Evolutionary conservation across 345 rosid species (phyloP), one percentile per base, ranked within the genome.

Genomic region (Acer yangbiense): DNA sequence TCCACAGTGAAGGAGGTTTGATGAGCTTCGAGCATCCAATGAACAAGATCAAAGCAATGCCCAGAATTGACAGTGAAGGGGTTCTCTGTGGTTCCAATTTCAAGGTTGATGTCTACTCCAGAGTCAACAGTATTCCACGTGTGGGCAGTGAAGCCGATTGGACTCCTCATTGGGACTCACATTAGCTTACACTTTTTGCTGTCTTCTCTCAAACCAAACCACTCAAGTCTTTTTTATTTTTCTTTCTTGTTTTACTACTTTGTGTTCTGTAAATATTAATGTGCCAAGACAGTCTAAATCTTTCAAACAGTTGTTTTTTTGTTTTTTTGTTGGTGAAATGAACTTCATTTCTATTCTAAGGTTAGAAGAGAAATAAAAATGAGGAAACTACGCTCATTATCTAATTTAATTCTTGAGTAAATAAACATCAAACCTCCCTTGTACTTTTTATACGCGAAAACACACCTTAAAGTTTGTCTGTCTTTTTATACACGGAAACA

Each of bases 1-100:
- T 94, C 80, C 94, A 92, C 68, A 90, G 91, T 39, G 93, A 88
- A 43, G 85, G 84, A 16, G 98, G 98, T 20, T 72, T 96, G 81
- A 91, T 82, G 94, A 96, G 97, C 82, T 96, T 91, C 62, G 99
- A 96, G 73, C 98, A 94, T 78, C 99, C 98, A 0, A 91, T 68
- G 69, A 87, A 84, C 78, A 80, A 83, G 85, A 74, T 97, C 82
- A 91, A 90, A 85, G 97, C 99, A 10, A 90, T 97, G 98, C 88
- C 93, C 1, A 94, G 99, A 80, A 82, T 84, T 67, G 99, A 97
- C 50, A 94, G 98, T 63, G 98, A 92, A 74, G 99, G 99, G 1
- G 93, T 83, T 1, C 29, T 94, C 54, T 93, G 98, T 71, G 99
- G 98, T 13, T 86, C 98, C 46, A 93, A 86, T 60, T 97, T 94